Base-by-base conservation (phyloP, 768 basidiomycete genomes). In the Panellus pusillus region DNA sequence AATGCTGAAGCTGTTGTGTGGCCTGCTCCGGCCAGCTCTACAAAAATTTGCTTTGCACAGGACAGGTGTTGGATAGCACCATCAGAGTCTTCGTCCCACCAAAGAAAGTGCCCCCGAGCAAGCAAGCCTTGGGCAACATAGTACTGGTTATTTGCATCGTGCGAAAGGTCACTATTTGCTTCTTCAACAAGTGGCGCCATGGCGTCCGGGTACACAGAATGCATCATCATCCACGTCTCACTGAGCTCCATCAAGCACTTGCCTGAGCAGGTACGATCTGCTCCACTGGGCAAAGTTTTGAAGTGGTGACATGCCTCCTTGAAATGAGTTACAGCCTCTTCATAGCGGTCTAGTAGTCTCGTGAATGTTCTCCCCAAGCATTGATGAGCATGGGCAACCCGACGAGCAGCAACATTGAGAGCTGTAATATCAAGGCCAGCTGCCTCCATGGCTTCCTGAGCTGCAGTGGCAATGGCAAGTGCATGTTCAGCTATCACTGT, bases 1-100 rank as follows among this genome's bases (percentile, higher is more conserved):
- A n/a, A 54, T 47, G 27, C 56, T 52, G 18, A 55, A 37, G 39
- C 52, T 32, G 13, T 45, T 0, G 6, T 13, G 7, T 13, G 31
- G 24, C 2, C 24, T 24, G 3, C 24, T 7, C 32, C n/a, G n/a
- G n/a, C n/a, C 11, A 58, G 32, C 4, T 49, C 15, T 37, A 46
- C 47, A 18, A 62, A 58, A 20, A 52, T 46, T 1, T 13, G n/a
- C 28, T 52, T 46, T 17, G 55, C 56, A 15, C 45, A n/a, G 14
- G 41, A 37, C 20, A 61, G 44, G 1, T 17, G n/a, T 11, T 39
- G 27, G 9, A 43, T 13, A 40, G 52, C 52, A 19, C 57, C 47
- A n/a, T 49, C 28, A 43, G 40, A 41, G 13, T 35, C 9, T 9
- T 20, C 24, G 12, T 11, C 15, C 38, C 17, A 57, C 19, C 44